These are phyloP conservation scores for Leccinum griseonigrum DNA, from an alignment of 1,284 basidiomycete species.

Conservation along the genomic window DNA sequence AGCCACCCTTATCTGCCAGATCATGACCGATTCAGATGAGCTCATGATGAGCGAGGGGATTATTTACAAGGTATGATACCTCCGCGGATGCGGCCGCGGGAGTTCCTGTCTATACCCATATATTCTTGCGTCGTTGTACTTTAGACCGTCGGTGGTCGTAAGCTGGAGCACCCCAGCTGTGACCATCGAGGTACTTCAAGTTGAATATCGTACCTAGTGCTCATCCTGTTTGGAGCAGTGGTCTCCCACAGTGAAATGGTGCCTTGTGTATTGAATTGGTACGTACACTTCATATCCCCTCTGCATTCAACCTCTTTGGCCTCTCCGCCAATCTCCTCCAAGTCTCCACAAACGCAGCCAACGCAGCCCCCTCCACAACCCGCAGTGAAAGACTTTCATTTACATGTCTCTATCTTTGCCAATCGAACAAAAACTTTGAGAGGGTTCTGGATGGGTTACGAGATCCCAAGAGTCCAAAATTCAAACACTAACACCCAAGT, in stretches of 20 bases:
- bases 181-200: background rate
- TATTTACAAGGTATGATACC: conserved; percentile 64
- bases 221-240: background rate
- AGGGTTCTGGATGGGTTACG: too few relatives aligned
- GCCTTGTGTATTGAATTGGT: too few relatives aligned
- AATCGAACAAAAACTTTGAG: too few relatives aligned
- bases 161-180: background rate
- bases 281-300: too few relatives aligned
- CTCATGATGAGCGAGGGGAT: conserved; percentile 86
- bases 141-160: background rate
- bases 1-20: conserved; percentile 69
- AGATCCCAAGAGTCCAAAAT: too few relatives aligned
- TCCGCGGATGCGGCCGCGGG: background rate
- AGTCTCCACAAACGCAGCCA: too few relatives aligned
- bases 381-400: too few relatives aligned
- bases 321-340: too few relatives aligned
- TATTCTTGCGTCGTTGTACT: background rate
- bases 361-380: too few relatives aligned
- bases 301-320: too few relatives aligned
- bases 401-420: too few relatives aligned
- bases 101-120: background rate
- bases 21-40: conserved; percentile 83
- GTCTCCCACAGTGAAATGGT: background rate
- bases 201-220: background rate
- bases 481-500: too few relatives aligned